These are phyloP conservation scores for Pseudozyma flocculosa DNA, from an alignment of 1,284 basidiomycete genomes.

Conservation along the genomic window DNA sequence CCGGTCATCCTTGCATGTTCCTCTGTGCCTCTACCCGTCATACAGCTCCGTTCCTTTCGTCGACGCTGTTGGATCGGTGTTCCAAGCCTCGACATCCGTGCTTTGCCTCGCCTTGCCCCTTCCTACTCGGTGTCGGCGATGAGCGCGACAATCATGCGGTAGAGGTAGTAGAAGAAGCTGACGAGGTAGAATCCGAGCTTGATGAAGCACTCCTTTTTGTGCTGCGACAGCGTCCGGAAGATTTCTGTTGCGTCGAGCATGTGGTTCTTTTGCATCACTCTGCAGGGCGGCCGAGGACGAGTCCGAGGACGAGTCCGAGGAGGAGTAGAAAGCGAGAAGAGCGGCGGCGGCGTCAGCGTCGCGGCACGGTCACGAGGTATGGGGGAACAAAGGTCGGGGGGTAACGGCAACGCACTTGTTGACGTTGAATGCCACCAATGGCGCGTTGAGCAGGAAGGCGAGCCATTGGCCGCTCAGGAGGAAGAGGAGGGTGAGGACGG, in stretches of 20 bases:
- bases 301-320: constrained; percentile 50
- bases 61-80: too few relatives aligned
- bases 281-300: too few relatives aligned
- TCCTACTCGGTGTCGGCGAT: constrained; percentile 36
- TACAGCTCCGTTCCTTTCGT: too few relatives aligned
- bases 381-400: too few relatives aligned
- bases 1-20: too few relatives aligned
- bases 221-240: constrained; percentile 86
- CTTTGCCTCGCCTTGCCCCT: too few relatives aligned
- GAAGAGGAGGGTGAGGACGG: constrained; percentile 73
- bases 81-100: too few relatives aligned
- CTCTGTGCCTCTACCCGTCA: too few relatives aligned
- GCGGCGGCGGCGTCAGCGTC: too few relatives aligned
- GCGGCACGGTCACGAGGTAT: too few relatives aligned
- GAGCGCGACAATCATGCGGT: constrained; percentile 48
- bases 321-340: constrained; percentile 50
- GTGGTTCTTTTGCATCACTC: constrained; percentile 89
- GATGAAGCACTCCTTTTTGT: constrained; percentile 85
- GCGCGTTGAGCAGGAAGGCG: constrained; percentile 87
- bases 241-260: constrained; percentile 99
- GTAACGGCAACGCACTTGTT: constrained; percentile 84
- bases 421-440: constrained; percentile 84
- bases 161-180: constrained; percentile 58
- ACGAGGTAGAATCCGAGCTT: constrained; percentile 56
- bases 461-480: constrained; percentile 77